Evolutionary conservation across 2,329 filamentous ascomycete genomes (phyloP).

Genomic region (Acrocalymma vagum): DNA sequence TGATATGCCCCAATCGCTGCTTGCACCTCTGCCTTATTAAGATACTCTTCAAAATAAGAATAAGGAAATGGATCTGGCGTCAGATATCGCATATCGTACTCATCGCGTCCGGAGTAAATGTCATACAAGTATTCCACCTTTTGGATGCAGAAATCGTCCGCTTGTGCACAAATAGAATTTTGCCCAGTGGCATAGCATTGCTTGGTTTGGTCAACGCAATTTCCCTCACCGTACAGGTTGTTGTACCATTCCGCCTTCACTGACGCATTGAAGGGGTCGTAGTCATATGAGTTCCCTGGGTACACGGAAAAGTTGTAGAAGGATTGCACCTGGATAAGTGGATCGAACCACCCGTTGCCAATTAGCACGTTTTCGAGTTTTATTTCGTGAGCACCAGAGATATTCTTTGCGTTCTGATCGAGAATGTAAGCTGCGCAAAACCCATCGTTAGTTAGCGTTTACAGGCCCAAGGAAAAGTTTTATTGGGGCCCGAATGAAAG

Average conservation of each 20-base stretch:
- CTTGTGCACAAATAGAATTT: slow-evolving; percentile 60
- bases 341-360: slow-evolving; percentile 68
- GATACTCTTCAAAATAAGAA: slow-evolving; percentile 63
- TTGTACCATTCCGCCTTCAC: slow-evolving; percentile 64
- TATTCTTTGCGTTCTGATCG: slow-evolving; percentile 54
- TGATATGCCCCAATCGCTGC: slow-evolving; percentile 66
- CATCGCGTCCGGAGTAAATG: slow-evolving; percentile 61
- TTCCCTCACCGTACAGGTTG: slow-evolving; percentile 67
- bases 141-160: slow-evolving; percentile 64
- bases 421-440: slow-evolving; percentile 51
- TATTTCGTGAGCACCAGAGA: slow-evolving; percentile 57
- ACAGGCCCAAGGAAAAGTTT: too few species aligned
- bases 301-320: slow-evolving; percentile 67
- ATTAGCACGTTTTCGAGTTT: slow-evolving; percentile 61
- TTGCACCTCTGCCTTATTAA: slow-evolving; percentile 64
- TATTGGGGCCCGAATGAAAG: slow-evolving; percentile 31
- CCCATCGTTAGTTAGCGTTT: slow-evolving; percentile 32
- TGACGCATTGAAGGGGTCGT: slow-evolving; percentile 60
- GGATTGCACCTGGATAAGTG: slow-evolving; percentile 63
- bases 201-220: slow-evolving; percentile 66
- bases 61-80: slow-evolving; percentile 66
- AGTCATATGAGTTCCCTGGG: slow-evolving; percentile 67
- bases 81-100: slow-evolving; percentile 68
- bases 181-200: slow-evolving; percentile 63
- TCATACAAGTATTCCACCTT: slow-evolving; percentile 64